A percentile compares a stretch with the other conserved stretches of the same genome.
Conservation (phyloP, 306 rosid genomes). For the Oxytropis ochrocephala region DNA sequence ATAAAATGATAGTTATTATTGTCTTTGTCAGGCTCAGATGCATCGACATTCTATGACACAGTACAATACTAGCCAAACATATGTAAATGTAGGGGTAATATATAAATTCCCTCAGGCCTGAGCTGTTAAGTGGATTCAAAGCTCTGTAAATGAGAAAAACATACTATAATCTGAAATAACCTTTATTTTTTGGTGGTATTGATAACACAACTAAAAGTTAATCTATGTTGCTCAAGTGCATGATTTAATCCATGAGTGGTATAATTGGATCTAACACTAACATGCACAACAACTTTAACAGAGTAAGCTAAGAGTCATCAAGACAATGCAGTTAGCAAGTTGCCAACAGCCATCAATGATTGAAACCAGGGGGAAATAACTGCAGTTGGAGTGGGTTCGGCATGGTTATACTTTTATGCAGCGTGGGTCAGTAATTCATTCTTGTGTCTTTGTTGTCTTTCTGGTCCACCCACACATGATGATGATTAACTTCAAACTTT, state of each 20-base stretch:
- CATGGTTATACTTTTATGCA: conserved; percentile 21
- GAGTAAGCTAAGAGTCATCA: conserved; percentile 33
- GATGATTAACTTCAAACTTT: conserved; percentile 25
- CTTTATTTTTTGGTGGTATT: neutral
- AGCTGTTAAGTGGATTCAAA: neutral
- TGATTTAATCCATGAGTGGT: conserved; percentile 17
- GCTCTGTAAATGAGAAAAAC: neutral
- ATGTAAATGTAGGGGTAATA: neutral
- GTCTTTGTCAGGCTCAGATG: neutral
- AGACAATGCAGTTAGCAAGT: conserved; percentile 30
- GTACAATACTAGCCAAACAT: neutral
- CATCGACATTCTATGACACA: conserved; percentile 7
- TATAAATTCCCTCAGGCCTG: neutral
- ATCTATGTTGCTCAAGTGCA: conserved; percentile 2
- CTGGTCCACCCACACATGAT: conserved; percentile 31
- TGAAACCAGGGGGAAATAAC: conserved; percentile 32
- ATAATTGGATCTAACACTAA: conserved; percentile 27
- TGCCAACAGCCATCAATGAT: conserved; percentile 46
- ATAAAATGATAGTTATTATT: conserved; percentile 5
- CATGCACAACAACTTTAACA: conserved; percentile 32
- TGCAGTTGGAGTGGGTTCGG: conserved; percentile 36
- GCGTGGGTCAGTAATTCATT: conserved; percentile 30
- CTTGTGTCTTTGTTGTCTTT: conserved; percentile 27
- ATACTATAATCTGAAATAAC: neutral
- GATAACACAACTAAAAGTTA: neutral